Base-by-base conservation (phyloP, 176 grass and related monocot genomes). In the Triticum timopheevii region DNA sequence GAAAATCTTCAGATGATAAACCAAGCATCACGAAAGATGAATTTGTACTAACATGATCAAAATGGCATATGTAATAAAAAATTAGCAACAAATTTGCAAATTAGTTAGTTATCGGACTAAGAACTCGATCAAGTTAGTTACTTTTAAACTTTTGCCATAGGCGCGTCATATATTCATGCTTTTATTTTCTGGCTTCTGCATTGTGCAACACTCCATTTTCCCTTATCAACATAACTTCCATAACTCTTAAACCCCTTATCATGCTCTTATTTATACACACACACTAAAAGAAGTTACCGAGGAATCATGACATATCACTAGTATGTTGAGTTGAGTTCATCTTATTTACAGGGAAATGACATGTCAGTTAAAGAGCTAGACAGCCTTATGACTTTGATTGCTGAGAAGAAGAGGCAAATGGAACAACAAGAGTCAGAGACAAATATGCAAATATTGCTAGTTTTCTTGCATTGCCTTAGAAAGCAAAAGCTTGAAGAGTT, bases 401-500 rank as follows among this genome's bases (percentile, higher is more conserved):
- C 90, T 78, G 97, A 99, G 42, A 99, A 94, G 89, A 99, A 96
- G 78, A 82, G 90, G 73, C 93, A 99, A 88, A 96, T 99, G 89
- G 97, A 96, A 83, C 97, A 94, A 50, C 94, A 99, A 89, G 97
- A 96, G 73, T 92, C 97, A 0, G 97, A 99, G 85, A 94, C 94
- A 67, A 99, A 99, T 85, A 99, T 96, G 97, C 97, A 99, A 91
- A 99, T 99, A 93, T 71, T 99, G 73, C 88, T 93, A 27, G 92
- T 94, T 56, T 99, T 99, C 83, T 88, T 99, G 86, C 94, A 99
- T 38, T 99, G 90, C 83, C 97, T 99, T 80, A 94, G 94, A 90
- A 97, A 99, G 79, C 94, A 97, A 88, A 99, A 99, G 69, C 49
- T 97, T 78, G 94, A 99, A 33, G 97, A 99, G 67, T 81, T 99